Conservation (phyloP, 2,329 filamentous ascomycete genomes). For the Cytospora mali region DNA sequence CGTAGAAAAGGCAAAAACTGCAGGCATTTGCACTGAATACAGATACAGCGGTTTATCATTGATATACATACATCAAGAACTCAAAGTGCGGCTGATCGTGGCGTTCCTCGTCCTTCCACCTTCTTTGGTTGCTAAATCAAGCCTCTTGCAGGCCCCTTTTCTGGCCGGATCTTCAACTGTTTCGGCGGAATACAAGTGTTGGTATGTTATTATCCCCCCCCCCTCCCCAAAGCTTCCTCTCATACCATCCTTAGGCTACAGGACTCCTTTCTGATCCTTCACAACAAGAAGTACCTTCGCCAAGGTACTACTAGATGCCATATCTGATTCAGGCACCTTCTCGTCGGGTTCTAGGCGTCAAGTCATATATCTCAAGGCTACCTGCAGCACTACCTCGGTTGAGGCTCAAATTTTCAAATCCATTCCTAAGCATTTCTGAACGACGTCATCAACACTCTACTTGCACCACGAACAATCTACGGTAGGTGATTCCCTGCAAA, state of each 20-base stretch:
- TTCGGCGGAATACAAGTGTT: background rate
- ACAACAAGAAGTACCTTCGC: background rate
- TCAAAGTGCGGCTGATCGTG: background rate
- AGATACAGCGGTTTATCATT: background rate
- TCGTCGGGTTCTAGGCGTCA: constrained; percentile 12
- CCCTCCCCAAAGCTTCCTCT: constrained; percentile 13
- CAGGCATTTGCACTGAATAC: constrained; percentile 4
- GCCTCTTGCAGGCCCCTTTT: too few species aligned
- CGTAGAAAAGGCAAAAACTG: background rate
- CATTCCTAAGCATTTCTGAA: background rate
- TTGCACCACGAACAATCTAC: constrained; percentile 3
- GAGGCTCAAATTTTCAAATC: constrained; percentile 1
- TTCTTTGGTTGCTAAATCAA: background rate
- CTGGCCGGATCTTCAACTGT: background rate
- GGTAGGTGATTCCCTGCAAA: constrained; percentile 7
- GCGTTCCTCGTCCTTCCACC: background rate
- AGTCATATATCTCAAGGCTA: constrained; percentile 16
- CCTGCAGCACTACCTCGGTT: constrained; percentile 18
- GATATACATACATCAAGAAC: background rate
- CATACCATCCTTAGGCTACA: constrained; percentile 13
- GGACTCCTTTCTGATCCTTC: background rate
- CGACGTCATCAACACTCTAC: constrained; percentile 8
- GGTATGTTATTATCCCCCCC: constrained; percentile 1
- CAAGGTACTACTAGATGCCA: constrained; percentile 24
- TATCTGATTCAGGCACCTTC: constrained; percentile 10